These are phyloP conservation scores for Pseudogymnoascus sp. DNA, from an alignment of 2,329 filamentous ascomycete genomes.

Conservation along the genomic window DNA sequence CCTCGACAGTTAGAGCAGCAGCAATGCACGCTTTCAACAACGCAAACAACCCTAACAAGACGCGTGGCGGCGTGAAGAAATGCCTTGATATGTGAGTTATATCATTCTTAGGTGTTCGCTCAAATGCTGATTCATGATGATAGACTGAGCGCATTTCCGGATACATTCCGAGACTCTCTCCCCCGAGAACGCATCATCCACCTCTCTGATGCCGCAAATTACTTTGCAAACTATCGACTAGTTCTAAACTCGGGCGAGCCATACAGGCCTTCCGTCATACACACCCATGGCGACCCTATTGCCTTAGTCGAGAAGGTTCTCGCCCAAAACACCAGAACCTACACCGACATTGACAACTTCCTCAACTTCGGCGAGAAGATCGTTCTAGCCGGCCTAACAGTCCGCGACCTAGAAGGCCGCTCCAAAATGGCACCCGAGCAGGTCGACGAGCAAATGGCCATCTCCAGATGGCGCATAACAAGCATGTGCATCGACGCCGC, in stretches of 20 bases:
- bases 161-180: slow-evolving; percentile 44
- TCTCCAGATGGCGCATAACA: slow-evolving; percentile 58
- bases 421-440: slow-evolving; percentile 13
- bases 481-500: slow-evolving; percentile 76
- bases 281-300: slow-evolving; percentile 68
- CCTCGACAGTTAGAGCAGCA: slow-evolving; percentile 52
- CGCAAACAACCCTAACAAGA: slow-evolving; percentile 71
- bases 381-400: slow-evolving; percentile 47
- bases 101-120: neutral
- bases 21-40: slow-evolving; percentile 70
- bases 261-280: slow-evolving; percentile 68
- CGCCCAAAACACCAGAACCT: slow-evolving; percentile 66
- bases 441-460: slow-evolving; percentile 25
- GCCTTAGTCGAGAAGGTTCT: slow-evolving; percentile 65
- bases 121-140: neutral
- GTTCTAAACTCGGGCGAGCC: slow-evolving; percentile 72
- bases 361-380: slow-evolving; percentile 61
- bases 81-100: slow-evolving; percentile 61
- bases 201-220: slow-evolving; percentile 64
- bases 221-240: slow-evolving; percentile 66
- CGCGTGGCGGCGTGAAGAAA: slow-evolving; percentile 66
- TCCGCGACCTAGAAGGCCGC: slow-evolving; percentile 15
- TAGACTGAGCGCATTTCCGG: slow-evolving; percentile 57
- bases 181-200: slow-evolving; percentile 50
- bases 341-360: slow-evolving; percentile 66